These are phyloP conservation scores for Aspergillus fumigatiaffinis DNA, from an alignment of 2,329 filamentous ascomycete species.

Conservation along the genomic window DNA sequence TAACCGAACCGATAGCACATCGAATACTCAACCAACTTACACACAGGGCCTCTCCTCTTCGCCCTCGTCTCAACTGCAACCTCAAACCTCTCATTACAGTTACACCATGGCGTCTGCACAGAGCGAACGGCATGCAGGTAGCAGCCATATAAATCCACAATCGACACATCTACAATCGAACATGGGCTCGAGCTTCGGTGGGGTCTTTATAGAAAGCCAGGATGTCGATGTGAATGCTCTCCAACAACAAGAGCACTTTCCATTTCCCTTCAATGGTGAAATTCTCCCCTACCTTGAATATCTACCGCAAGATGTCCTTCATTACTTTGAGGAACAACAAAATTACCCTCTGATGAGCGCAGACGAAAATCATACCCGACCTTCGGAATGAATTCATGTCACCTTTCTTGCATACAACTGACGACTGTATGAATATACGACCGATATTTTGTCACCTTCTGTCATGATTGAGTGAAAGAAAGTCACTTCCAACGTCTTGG, in stretches of 20 bases:
- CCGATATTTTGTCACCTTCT: slow-evolving; percentile 5
- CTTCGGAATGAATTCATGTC: slow-evolving; percentile 16
- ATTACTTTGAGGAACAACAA: slow-evolving; percentile 46
- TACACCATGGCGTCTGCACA: slow-evolving; percentile 20
- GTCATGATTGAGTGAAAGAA: slow-evolving; percentile 5
- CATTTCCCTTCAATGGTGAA: slow-evolving; percentile 47
- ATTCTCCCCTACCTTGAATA: slow-evolving; percentile 75
- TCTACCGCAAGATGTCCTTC: slow-evolving; percentile 62
- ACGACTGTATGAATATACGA: slow-evolving; percentile 8
- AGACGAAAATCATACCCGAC: slow-evolving; percentile 21
- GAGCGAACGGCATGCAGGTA: slow-evolving; percentile 12
- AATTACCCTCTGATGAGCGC: slow-evolving; percentile 30
- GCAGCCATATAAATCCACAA: slow-evolving; percentile 14
- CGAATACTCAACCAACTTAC: slow-evolving; percentile 22
- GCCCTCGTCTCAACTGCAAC: slow-evolving; percentile 14
- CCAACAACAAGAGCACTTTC: slow-evolving; percentile 36
- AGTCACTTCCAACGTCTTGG: slow-evolving; percentile 6
- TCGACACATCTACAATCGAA: slow-evolving; percentile 16
- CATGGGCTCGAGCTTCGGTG: slow-evolving; percentile 16
- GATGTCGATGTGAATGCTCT: slow-evolving; percentile 71
- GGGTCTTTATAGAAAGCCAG: slow-evolving; percentile 70
- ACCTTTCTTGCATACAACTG: slow-evolving; percentile 1
- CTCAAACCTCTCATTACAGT: slow-evolving; percentile 18
- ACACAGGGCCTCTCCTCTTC: slow-evolving; percentile 16
- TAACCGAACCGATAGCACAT: slow-evolving; percentile 13